phyloP scores from a whole-genome alignment of 495 filamentous ascomycete genomes.

The Lepidopterella palustris region DNA sequence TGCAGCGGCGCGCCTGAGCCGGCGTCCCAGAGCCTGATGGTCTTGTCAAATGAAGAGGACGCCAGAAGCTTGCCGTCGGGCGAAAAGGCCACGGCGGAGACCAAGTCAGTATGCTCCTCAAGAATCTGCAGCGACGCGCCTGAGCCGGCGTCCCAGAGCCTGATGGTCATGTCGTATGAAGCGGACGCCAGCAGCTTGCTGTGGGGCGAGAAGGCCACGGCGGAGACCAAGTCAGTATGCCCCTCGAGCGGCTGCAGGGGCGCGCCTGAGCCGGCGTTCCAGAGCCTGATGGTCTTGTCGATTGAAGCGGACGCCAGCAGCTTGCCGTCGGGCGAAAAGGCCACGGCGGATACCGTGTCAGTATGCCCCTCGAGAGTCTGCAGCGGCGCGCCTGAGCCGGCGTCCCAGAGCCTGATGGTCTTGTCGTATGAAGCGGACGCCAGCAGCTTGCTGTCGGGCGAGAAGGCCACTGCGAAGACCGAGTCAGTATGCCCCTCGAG shows the following conservation, averaged over 20 bases:
- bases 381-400: background rate
- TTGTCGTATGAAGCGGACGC: conserved; percentile 9
- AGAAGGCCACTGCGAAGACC: conserved; percentile 7
- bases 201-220: background rate
- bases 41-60: conserved; percentile 2
- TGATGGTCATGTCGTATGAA: background rate
- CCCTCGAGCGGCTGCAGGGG: conserved; percentile 73
- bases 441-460: conserved; percentile 13
- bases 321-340: conserved; percentile 23
- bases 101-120: background rate
- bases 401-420: no score
- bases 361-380: background rate
- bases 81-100: background rate
- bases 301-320: conserved; percentile 4
- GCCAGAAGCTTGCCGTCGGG: conserved; percentile 3
- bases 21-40: no score
- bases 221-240: conserved; percentile 78
- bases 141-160: no score
- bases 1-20: no score
- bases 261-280: conserved; percentile 78
- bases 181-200: background rate
- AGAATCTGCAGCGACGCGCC: background rate
- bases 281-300: conserved; percentile 84
- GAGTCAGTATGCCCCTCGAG: conserved; percentile 3
- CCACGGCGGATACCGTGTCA: background rate